phyloP scores from a whole-genome alignment of 179 eudicot genomes.

The Camellia oleifera region DNA sequence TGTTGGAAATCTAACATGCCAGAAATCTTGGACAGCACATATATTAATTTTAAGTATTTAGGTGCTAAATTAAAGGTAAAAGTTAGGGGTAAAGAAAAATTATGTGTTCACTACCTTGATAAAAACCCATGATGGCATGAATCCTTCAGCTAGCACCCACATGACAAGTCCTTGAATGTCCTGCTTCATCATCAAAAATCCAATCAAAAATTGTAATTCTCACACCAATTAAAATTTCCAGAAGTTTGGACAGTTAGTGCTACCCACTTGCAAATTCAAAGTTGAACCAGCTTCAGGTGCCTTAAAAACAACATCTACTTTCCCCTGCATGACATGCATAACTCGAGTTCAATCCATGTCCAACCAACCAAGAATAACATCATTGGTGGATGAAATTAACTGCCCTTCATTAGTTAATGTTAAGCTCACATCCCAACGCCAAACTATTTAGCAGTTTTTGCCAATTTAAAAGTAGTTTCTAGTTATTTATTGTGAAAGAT shows the following conservation, averaged over 20 bases:
- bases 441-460: too few species aligned
- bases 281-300: conserved; percentile 58
- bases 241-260: background rate
- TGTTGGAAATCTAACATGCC: background rate
- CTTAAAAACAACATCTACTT: conserved; percentile 67
- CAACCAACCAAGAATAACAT: background rate
- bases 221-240: conserved; percentile 9
- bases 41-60: background rate
- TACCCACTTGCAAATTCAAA: conserved; percentile 67
- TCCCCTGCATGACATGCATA: conserved; percentile 51
- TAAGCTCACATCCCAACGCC: background rate
- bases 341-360: background rate
- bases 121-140: conserved; percentile 91
- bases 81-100: background rate
- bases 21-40: background rate
- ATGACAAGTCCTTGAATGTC: conserved; percentile 91
- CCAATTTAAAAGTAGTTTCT: background rate
- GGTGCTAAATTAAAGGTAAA: background rate
- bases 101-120: conserved; percentile 47
- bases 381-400: background rate
- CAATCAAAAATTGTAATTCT: background rate
- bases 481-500: too few species aligned
- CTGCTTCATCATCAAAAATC: conserved; percentile 36
- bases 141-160: conserved; percentile 96
- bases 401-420: background rate